These are phyloP conservation scores for Ceratocystis smalleyi DNA, from an alignment of 2,329 filamentous ascomycete genomes.

Conservation along the genomic window DNA sequence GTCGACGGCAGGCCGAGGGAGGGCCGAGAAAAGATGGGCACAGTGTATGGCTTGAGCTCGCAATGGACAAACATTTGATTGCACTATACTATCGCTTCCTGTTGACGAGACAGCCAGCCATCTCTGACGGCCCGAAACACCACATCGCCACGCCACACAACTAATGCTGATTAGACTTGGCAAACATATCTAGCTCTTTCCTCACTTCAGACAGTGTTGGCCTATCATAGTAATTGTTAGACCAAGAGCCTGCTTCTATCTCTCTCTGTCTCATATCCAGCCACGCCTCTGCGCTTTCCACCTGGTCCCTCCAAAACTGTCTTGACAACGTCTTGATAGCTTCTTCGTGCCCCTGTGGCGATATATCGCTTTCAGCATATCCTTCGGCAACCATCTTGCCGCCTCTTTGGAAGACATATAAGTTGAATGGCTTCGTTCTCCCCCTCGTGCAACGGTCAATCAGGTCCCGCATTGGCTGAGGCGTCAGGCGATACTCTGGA, in stretches of 20 bases:
- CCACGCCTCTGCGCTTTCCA: slow-evolving; percentile 34
- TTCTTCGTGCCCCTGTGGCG: slow-evolving; percentile 24
- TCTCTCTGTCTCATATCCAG: slow-evolving; percentile 27
- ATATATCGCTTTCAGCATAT: neutral
- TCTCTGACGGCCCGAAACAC: no score
- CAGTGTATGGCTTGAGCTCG: neutral
- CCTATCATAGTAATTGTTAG: slow-evolving; percentile 35
- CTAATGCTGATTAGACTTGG: neutral
- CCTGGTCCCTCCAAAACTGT: slow-evolving; percentile 35
- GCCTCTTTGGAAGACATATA: slow-evolving; percentile 29
- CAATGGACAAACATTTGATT: neutral
- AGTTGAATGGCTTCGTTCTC: slow-evolving; percentile 31
- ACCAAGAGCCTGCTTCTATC: slow-evolving; percentile 31
- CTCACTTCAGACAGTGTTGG: slow-evolving; percentile 33
- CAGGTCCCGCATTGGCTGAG: slow-evolving; percentile 29
- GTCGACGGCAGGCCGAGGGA: slow-evolving; percentile 19
- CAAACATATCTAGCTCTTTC: slow-evolving; percentile 22
- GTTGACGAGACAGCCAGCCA: no score
- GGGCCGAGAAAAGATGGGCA: slow-evolving; percentile 13
- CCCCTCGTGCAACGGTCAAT: slow-evolving; percentile 39
- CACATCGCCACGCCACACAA: no score
- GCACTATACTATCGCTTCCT: no score
- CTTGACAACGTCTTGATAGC: slow-evolving; percentile 22
- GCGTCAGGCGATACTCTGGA: slow-evolving; percentile 35
- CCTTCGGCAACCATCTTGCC: slow-evolving; percentile 30